Evolutionary conservation across 495 filamentous ascomycete species (phyloP).

Genomic region (Aspergillus hancockii): DNA sequence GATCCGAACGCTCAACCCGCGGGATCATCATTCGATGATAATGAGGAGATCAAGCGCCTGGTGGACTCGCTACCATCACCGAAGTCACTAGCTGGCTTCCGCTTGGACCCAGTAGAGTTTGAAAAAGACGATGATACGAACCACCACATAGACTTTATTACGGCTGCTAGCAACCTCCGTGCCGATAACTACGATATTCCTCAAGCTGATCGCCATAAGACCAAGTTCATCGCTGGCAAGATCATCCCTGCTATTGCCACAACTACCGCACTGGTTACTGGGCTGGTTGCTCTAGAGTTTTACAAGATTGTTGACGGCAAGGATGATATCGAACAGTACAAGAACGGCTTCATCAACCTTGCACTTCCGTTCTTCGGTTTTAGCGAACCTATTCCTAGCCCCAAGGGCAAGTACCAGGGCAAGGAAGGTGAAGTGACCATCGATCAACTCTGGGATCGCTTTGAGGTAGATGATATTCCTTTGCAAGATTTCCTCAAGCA

Average conservation of each 20-base stretch:
- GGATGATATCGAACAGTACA: constrained; percentile 92
- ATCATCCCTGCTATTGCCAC: constrained; percentile 99
- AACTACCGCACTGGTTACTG: constrained; percentile 93
- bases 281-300: constrained; percentile 87
- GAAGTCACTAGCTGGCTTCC: constrained; percentile 79
- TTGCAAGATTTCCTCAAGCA: constrained; percentile 78
- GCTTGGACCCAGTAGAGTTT: constrained; percentile 89
- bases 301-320: constrained; percentile 98
- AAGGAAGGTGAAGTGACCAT: constrained; percentile 74
- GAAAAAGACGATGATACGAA: constrained; percentile 99
- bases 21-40: constrained; percentile 63
- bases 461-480: constrained; percentile 85
- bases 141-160: constrained; percentile 99
- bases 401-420: constrained; percentile 84
- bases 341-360: constrained; percentile 98
- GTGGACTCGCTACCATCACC: constrained; percentile 68
- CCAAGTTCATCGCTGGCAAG: constrained; percentile 99
- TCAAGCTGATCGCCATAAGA: constrained; percentile 90
- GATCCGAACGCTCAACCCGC: constrained; percentile 76
- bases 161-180: constrained; percentile 92
- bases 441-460: constrained; percentile 98
- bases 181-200: constrained; percentile 97
- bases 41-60: constrained; percentile 68
- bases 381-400: constrained; percentile 90
- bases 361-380: constrained; percentile 97